Evolutionary conservation across 306 rosid species (phyloP).

Genomic region (Dalbergia oliveri): DNA sequence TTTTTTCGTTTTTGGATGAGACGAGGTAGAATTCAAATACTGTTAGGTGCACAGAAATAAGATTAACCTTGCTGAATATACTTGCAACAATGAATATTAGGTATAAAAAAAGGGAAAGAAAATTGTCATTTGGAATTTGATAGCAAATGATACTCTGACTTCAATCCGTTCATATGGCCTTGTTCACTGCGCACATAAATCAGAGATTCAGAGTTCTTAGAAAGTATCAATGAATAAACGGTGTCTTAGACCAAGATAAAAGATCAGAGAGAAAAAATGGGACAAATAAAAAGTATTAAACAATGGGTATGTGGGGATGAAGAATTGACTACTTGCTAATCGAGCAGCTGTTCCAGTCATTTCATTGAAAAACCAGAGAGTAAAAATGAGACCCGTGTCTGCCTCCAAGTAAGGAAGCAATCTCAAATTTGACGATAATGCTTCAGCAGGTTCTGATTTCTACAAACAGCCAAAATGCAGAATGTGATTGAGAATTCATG

Average conservation of each 20-base stretch:
- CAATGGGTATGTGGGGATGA: background rate
- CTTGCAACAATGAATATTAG: background rate
- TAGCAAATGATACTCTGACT: background rate
- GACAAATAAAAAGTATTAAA: background rate
- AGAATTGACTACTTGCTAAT: background rate
- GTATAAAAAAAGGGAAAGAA: background rate
- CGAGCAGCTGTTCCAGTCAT: background rate
- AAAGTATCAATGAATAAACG: background rate
- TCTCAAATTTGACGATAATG: background rate
- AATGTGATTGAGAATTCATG: background rate
- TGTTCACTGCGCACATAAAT: background rate
- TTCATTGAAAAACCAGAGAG: background rate
- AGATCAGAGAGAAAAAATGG: background rate
- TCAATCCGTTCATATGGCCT: background rate
- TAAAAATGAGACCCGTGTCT: constrained; percentile 21
- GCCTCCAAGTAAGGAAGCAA: background rate
- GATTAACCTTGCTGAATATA: background rate
- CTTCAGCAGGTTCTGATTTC: background rate
- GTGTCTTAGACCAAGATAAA: background rate
- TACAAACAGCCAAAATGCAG: background rate
- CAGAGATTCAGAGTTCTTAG: background rate
- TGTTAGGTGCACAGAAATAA: background rate
- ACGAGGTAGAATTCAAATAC: background rate
- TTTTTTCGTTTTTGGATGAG: too few species aligned
- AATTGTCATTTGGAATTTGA: background rate